A percentile compares a stretch with the other conserved stretches of the same genome.
Conservation (phyloP, 352 stramenopile genomes). For the Phytophthora sojae region DNA sequence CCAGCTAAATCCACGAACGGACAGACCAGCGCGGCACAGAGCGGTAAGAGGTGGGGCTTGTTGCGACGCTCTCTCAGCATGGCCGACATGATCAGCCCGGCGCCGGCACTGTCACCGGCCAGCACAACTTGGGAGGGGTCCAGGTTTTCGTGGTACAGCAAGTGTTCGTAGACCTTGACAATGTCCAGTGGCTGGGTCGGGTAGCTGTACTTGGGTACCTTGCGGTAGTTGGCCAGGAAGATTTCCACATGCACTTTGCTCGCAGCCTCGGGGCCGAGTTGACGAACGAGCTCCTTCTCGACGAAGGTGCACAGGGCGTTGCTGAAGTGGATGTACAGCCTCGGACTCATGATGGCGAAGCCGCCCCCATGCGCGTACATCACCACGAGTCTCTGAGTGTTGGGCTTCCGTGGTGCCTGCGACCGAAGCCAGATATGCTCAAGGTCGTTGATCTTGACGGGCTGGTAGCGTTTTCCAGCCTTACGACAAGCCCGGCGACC, state of each 20-base stretch:
- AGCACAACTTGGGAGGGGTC: conserved; percentile 50
- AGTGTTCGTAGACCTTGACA: conserved; percentile 51
- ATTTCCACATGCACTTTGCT: conserved; percentile 44
- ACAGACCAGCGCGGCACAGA: conserved; percentile 43
- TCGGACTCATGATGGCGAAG: conserved; percentile 49
- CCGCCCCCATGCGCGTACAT: conserved; percentile 58
- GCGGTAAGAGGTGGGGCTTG: conserved; percentile 28
- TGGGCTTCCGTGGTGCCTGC: conserved; percentile 6
- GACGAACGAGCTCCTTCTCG: conserved; percentile 31
- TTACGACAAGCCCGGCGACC: conserved; percentile 28
- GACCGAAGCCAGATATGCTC: conserved; percentile 49
- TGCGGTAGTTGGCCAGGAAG: conserved; percentile 60
- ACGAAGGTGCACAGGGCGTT: conserved; percentile 37
- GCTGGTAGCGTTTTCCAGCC: conserved; percentile 23
- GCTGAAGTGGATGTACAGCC: conserved; percentile 52
- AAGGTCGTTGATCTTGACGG: conserved; percentile 37
- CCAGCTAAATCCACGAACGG: conserved; percentile 44
- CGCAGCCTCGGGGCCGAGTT: conserved; percentile 7
- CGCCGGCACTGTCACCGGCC: conserved; percentile 54
- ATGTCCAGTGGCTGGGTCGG: conserved; percentile 48
- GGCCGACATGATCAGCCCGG: conserved; percentile 48
- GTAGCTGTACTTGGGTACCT: conserved; percentile 55
- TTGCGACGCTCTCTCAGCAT: conserved; percentile 45
- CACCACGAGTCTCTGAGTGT: conserved; percentile 33
- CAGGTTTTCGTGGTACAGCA: conserved; percentile 44